Evolutionary conservation across 257 asterid species (phyloP).

Genomic region (Rubia yunnanensis): DNA sequence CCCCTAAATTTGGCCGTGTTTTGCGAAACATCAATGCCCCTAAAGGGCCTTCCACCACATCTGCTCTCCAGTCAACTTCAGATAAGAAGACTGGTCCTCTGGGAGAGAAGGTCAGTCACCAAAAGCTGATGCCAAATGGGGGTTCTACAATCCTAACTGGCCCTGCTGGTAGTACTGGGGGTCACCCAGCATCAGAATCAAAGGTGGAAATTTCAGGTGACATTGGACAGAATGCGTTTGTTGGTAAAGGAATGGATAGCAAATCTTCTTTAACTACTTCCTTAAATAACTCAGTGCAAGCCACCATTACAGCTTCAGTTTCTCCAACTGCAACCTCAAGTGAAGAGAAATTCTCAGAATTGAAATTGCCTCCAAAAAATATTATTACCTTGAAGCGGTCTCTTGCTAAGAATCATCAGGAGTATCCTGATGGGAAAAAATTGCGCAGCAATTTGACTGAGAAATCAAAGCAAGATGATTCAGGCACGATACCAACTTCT

Average conservation of each 20-base stretch:
- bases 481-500: constrained; percentile 27
- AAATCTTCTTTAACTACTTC: constrained; percentile 28
- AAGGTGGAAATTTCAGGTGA: constrained; percentile 27
- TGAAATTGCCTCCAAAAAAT: constrained; percentile 22
- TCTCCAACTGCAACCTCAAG: constrained; percentile 25
- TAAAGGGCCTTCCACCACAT: constrained; percentile 37
- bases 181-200: constrained; percentile 31
- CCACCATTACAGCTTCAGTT: constrained; percentile 25
- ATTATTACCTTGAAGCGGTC: constrained; percentile 28
- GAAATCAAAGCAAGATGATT: constrained; percentile 22
- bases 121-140: constrained; percentile 38
- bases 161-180: constrained; percentile 25
- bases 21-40: constrained; percentile 58
- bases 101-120: constrained; percentile 37
- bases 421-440: constrained; percentile 26
- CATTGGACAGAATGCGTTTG: constrained; percentile 26
- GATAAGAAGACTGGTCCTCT: constrained; percentile 35
- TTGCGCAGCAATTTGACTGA: constrained; percentile 10
- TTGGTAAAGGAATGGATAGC: constrained; percentile 28
- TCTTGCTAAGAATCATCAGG: constrained; percentile 28
- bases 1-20: constrained; percentile 98
- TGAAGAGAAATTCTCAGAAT: constrained; percentile 30
- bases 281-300: constrained; percentile 26
- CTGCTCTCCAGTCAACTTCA: constrained; percentile 31
- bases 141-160: constrained; percentile 26